Percentiles rank a stretch among this genome's conserved stretches.
phyloP scores from a whole-genome alignment of 2,329 filamentous ascomycete species.

The Coniella lustricola region DNA sequence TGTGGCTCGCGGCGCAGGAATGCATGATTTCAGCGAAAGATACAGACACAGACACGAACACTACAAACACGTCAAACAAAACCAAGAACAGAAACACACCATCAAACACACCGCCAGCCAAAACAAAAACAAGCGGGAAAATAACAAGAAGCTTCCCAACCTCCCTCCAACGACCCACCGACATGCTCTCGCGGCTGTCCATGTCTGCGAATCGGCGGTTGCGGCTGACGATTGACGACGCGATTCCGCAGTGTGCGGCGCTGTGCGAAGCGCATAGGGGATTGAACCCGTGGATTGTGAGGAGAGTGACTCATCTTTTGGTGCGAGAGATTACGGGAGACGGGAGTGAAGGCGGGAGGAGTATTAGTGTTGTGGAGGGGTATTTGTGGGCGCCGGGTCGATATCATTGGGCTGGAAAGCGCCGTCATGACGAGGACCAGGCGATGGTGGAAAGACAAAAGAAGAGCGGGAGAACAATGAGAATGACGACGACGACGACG shows the following conservation, averaged over 20 bases:
- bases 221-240: constrained; percentile 12
- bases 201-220: constrained; percentile 16
- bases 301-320: constrained; percentile 35
- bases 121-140: too few species aligned
- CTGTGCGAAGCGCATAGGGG: constrained; percentile 18
- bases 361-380: constrained; percentile 23
- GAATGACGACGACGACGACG: too few species aligned
- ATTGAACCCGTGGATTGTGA: constrained; percentile 21
- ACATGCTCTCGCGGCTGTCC: constrained; percentile 23
- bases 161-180: constrained; percentile 27
- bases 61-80: too few species aligned
- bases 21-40: too few species aligned
- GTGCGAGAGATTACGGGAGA: constrained; percentile 34
- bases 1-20: constrained; percentile 32
- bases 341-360: constrained; percentile 18
- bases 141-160: too few species aligned
- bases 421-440: too few species aligned
- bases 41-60: too few species aligned
- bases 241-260: constrained; percentile 16
- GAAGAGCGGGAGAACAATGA: background rate
- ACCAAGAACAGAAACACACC: too few species aligned
- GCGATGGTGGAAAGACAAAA: background rate
- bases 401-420: background rate
- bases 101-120: too few species aligned
- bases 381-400: constrained; percentile 12